A percentile compares a stretch with the other conserved stretches of the same genome.
Conservation (phyloP, 768 basidiomycete species). For the Russula sp. region DNA sequence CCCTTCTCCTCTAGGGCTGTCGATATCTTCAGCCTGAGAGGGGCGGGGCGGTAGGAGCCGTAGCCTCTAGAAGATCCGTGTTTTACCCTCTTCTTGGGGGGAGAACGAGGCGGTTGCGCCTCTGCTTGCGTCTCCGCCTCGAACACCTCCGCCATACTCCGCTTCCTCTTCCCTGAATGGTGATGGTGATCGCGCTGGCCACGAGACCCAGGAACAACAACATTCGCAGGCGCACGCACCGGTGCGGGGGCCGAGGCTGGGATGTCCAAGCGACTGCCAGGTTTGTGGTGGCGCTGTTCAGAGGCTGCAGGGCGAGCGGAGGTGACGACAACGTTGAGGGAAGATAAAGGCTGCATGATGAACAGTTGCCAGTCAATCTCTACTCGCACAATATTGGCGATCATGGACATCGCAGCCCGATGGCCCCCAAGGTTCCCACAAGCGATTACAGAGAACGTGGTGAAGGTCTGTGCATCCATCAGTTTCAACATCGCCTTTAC, state of each 20-base stretch:
- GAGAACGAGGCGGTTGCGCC: not conserved
- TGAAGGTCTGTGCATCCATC: conserved; percentile 10
- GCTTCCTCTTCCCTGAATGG: not conserved
- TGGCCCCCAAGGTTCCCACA: not conserved
- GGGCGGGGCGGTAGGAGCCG: not conserved
- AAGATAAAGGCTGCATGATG: conserved; percentile 4
- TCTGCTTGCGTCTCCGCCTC: too few relatives aligned
- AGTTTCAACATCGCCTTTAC: not conserved
- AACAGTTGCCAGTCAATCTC: conserved; percentile 25
- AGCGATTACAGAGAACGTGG: conserved; percentile 11
- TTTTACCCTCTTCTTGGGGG: conserved; percentile 2
- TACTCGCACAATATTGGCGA: conserved; percentile 2
- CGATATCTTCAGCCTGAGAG: not conserved
- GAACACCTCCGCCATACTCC: not conserved
- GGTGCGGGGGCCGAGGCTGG: too few relatives aligned
- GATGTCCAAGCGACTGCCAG: not conserved
- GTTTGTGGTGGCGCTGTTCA: not conserved
- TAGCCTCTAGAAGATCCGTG: not conserved
- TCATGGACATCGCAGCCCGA: conserved; percentile 11
- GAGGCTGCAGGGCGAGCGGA: not conserved
- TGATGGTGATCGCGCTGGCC: not conserved
- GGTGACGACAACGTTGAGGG: not conserved
- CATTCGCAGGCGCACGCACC: not conserved
- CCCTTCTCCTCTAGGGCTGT: not conserved
- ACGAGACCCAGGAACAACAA: not conserved